These are phyloP conservation scores for Pseudodiploospora longispora DNA, from an alignment of 2,329 filamentous ascomycete genomes.

Conservation along the genomic window DNA sequence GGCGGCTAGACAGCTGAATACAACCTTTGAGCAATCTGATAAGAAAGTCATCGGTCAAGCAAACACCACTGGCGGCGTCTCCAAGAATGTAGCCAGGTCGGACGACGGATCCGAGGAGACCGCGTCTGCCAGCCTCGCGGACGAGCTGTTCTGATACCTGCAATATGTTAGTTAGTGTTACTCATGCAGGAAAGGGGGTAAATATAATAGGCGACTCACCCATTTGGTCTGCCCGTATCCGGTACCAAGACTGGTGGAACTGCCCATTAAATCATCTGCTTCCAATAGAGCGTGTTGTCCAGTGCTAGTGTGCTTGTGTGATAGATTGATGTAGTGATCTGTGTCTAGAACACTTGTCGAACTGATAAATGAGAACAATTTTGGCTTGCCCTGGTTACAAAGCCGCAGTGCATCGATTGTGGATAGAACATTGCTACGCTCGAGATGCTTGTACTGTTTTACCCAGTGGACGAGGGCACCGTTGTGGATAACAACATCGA, in stretches of 20 bases:
- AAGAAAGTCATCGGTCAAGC: slow-evolving; percentile 83
- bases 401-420: slow-evolving; percentile 70
- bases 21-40: slow-evolving; percentile 82
- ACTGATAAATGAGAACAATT: slow-evolving; percentile 73
- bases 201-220: slow-evolving; percentile 39
- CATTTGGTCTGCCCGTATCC: slow-evolving; percentile 93
- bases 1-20: slow-evolving; percentile 65
- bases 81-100: slow-evolving; percentile 82
- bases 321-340: slow-evolving; percentile 70
- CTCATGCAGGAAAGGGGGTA: background rate
- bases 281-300: slow-evolving; percentile 63
- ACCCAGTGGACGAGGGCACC: slow-evolving; percentile 80
- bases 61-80: slow-evolving; percentile 60
- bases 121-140: slow-evolving; percentile 68
- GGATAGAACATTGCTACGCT: slow-evolving; percentile 68
- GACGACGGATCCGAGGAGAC: slow-evolving; percentile 67
- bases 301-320: slow-evolving; percentile 38
- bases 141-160: slow-evolving; percentile 52
- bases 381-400: slow-evolving; percentile 68
- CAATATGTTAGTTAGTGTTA: slow-evolving; percentile 4
- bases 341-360: slow-evolving; percentile 71
- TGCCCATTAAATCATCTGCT: slow-evolving; percentile 69
- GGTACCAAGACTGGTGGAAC: slow-evolving; percentile 66
- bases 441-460: slow-evolving; percentile 63
- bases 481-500: slow-evolving; percentile 74